phyloP scores from a whole-genome alignment of 768 basidiomycete species.

The Mycena leptocephala region DNA sequence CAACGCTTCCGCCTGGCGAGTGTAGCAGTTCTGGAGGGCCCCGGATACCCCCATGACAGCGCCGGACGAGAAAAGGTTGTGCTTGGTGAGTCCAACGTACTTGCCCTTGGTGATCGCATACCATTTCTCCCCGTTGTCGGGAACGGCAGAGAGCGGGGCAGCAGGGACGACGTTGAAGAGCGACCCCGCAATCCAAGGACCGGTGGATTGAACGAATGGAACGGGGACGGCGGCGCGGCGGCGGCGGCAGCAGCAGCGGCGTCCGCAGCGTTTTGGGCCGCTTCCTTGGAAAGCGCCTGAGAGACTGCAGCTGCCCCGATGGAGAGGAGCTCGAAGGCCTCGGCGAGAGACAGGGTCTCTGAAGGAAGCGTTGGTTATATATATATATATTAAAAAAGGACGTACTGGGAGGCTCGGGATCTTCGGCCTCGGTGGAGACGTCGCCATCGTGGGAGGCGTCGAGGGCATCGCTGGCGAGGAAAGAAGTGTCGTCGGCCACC shows the following conservation, averaged over 20 bases:
- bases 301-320: background rate
- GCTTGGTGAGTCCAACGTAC: background rate
- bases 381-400: too few species aligned
- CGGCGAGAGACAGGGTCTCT: too few species aligned
- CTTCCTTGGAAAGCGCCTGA: background rate
- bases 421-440: too few species aligned
- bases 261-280: too few species aligned
- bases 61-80: background rate
- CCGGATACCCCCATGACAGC: background rate
- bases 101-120: background rate
- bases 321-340: background rate
- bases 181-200: background rate
- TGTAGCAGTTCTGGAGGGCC: background rate
- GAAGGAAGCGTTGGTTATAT: too few species aligned
- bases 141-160: background rate
- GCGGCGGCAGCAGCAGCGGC: background rate
- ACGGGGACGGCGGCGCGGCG: background rate
- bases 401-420: too few species aligned
- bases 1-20: background rate
- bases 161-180: background rate
- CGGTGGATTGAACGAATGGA: background rate
- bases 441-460: too few species aligned
- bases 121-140: background rate
- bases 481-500: too few species aligned
- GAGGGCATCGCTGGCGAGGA: too few species aligned